phyloP scores from a whole-genome alignment of 2,329 filamentous ascomycete genomes.

The Alternaria brassicae region DNA sequence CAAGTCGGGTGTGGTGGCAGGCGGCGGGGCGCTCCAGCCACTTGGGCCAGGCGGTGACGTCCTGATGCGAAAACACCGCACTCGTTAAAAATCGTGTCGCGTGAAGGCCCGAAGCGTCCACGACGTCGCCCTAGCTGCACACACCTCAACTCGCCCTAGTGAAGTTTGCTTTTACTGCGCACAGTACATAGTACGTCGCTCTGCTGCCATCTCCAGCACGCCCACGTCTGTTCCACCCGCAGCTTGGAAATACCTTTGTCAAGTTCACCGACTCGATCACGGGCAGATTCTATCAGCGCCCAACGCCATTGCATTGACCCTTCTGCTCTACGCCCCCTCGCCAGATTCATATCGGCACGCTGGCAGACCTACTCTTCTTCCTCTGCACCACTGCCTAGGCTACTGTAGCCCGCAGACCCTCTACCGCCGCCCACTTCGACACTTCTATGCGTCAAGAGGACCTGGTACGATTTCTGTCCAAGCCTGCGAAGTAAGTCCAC shows the following conservation, averaged over 20 bases:
- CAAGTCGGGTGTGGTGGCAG: constrained; percentile 9
- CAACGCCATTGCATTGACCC: constrained; percentile 30
- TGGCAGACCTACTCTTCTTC: constrained; percentile 38
- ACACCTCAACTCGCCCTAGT: constrained; percentile 1
- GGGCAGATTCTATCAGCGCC: constrained; percentile 16
- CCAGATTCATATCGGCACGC: constrained; percentile 38
- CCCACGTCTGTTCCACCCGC: neutral
- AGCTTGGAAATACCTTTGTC: neutral
- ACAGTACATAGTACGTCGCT: constrained; percentile 19
- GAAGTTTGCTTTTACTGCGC: constrained; percentile 4
- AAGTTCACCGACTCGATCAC: constrained; percentile 6
- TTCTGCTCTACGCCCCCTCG: constrained; percentile 9
- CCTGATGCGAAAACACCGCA: constrained; percentile 24
- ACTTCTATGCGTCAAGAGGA: constrained; percentile 88
- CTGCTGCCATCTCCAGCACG: neutral
- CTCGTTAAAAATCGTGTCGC: constrained; percentile 26
- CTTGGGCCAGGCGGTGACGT: constrained; percentile 26
- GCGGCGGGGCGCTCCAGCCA: constrained; percentile 18
- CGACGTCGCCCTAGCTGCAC: constrained; percentile 12
- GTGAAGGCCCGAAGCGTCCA: constrained; percentile 23
- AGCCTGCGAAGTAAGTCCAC: constrained; percentile 83
- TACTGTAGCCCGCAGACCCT: constrained; percentile 47
- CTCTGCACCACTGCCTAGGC: constrained; percentile 44
- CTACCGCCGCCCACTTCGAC: constrained; percentile 28
- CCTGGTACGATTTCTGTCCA: constrained; percentile 90